Evolutionary conservation across 495 filamentous ascomycete species (phyloP).

Genomic region (Neurospora sublineolata): DNA sequence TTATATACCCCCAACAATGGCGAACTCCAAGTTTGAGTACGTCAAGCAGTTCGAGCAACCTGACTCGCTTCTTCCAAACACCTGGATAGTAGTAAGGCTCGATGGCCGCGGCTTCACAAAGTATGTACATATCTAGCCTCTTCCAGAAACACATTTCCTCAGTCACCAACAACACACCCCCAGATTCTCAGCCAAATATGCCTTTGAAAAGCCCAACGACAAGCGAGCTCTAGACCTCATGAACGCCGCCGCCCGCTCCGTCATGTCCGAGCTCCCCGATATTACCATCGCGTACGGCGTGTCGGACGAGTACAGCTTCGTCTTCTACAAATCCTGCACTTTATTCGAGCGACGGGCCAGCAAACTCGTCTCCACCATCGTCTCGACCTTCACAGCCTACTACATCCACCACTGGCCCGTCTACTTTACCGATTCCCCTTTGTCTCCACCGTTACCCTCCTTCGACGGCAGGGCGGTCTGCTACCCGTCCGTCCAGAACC

Average conservation of each 20-base stretch:
- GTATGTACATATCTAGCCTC: conserved; percentile 29
- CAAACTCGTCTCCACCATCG: conserved; percentile 82
- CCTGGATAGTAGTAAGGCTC: conserved; percentile 86
- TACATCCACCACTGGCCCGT: conserved; percentile 72
- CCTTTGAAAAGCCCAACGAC: conserved; percentile 88
- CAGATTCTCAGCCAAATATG: conserved; percentile 65
- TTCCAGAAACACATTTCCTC: neutral
- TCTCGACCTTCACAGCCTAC: conserved; percentile 86
- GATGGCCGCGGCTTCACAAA: conserved; percentile 90
- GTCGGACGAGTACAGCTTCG: conserved; percentile 91
- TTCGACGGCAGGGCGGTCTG: conserved; percentile 88
- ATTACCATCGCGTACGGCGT: conserved; percentile 81
- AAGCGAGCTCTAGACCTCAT: conserved; percentile 77
- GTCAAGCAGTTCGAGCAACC: conserved; percentile 79
- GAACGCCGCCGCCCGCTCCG: conserved; percentile 77
- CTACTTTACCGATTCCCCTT: conserved; percentile 55
- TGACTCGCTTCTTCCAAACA: conserved; percentile 71
- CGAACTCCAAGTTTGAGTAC: conserved; percentile 67
- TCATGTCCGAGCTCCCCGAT: conserved; percentile 77
- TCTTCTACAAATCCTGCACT: conserved; percentile 66
- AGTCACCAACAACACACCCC: neutral
- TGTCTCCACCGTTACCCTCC: conserved; percentile 67
- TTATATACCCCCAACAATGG: conserved; percentile 20
- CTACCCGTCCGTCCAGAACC: conserved; percentile 66
- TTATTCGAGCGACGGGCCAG: conserved; percentile 82